phyloP scores from a whole-genome alignment of 805 yeast genomes.

The Sugiyamaella chiloensis region DNA sequence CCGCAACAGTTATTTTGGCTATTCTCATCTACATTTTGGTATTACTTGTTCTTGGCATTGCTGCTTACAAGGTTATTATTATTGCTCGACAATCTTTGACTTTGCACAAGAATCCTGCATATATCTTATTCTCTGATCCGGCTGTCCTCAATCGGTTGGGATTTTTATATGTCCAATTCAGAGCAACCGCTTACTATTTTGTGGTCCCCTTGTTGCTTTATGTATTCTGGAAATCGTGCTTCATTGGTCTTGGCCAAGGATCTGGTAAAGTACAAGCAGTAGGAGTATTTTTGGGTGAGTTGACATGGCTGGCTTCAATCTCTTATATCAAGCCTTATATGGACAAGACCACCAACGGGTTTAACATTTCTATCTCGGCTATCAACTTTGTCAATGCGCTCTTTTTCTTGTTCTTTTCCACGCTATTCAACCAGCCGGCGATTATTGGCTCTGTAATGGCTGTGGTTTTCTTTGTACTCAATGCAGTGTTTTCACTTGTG shows the following conservation, averaged over 20 bases:
- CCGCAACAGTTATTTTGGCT: conserved; percentile 79
- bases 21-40: conserved; percentile 60
- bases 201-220: conserved; percentile 62
- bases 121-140: conserved; percentile 80
- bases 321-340: conserved; percentile 81
- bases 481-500: conserved; percentile 83
- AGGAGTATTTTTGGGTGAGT: conserved; percentile 70
- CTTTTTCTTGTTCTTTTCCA: conserved; percentile 85
- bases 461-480: conserved; percentile 79
- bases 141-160: conserved; percentile 83
- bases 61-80: conserved; percentile 68
- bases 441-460: conserved; percentile 93
- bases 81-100: conserved; percentile 69
- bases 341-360: conserved; percentile 93
- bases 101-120: conserved; percentile 87
- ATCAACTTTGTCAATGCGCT: conserved; percentile 79
- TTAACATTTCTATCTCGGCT: conserved; percentile 81
- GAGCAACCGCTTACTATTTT: conserved; percentile 86
- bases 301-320: conserved; percentile 60
- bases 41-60: conserved; percentile 61
- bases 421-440: conserved; percentile 76
- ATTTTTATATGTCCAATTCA: conserved; percentile 84
- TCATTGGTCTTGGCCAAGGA: conserved; percentile 81
- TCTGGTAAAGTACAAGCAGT: conserved; percentile 82
- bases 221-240: conserved; percentile 67